Evolutionary conservation across 2,329 filamentous ascomycete genomes (phyloP), one percentile per base, ranked within the genome.

Genomic region (Fusarium oligoseptatum): DNA sequence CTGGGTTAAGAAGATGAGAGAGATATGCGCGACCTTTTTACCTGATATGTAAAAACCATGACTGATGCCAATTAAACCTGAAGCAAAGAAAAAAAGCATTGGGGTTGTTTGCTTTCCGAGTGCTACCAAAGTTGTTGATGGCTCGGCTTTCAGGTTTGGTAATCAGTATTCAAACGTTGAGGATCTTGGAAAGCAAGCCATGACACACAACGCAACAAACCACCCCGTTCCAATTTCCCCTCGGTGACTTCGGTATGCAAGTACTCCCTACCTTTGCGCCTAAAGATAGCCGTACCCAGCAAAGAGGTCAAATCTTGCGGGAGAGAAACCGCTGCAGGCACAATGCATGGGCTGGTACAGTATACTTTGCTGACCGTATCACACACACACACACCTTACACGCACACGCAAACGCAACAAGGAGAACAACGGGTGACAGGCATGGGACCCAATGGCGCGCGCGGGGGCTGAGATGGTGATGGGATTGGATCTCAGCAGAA

Each of bases 401-500:
- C 24, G 24, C 24, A 27, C 27, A 27, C 27, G 27, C 24, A 24
- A 29, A 56, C 66, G 29, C 60, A 34, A 43, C 62, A 37, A 39
- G 55, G 37, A 41, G 48, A 39, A 71, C 20, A 52, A 58, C 43
- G 64, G 24, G 73, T 68, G 71, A 68, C 27, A 29, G 27, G 27
- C 27, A 29, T 29, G 27, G 27, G 27, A 2, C 27, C 27, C 27
- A 29, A 29, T 41, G 36, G 48, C 62, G 48, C 62, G 39, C 10
- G 15, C 27, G 55, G 52, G 71, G 64, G 60, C 32, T 27, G 45
- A 72, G 48, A 74, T 56, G 63, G 67, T 67, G 63, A 73, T 68
- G 62, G 48, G 58, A 71, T 68, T 68, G 67, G 71, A 74, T 74
- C 72, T 72, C 61, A 66, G 45, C 68, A 74, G 64, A 74, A 74